Conservation (phyloP, 1,284 basidiomycete genomes). For the Malassezia equina region DNA sequence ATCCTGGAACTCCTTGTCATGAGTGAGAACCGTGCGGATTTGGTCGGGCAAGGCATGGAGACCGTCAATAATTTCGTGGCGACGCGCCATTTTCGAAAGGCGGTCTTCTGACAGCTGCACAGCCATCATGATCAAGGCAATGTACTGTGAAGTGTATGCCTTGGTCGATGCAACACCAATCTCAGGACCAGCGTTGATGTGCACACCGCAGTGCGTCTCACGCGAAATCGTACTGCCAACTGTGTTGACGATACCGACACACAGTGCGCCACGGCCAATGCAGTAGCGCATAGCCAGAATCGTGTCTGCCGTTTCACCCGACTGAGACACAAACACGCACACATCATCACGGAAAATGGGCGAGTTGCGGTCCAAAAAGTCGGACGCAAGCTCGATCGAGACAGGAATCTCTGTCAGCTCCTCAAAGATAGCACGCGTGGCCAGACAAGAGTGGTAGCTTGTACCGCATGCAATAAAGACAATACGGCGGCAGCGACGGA, state of each 20-base stretch:
- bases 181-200: conserved; percentile 98
- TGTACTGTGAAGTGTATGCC: conserved; percentile 99
- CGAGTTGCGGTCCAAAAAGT: conserved; percentile 96
- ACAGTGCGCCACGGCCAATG: conserved; percentile 87
- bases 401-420: conserved; percentile 98
- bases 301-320: conserved; percentile 96
- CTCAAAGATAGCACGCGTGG: conserved; percentile 96
- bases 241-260: conserved; percentile 89
- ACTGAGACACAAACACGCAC: conserved; percentile 92
- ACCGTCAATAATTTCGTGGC: conserved; percentile 86
- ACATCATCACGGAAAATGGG: conserved; percentile 99
- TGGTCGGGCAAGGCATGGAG: conserved; percentile 78
- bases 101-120: conserved; percentile 94
- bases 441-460: conserved; percentile 91
- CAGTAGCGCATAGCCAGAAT: conserved; percentile 94
- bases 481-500: conserved; percentile 84
- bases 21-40: conserved; percentile 76
- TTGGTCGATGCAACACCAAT: conserved; percentile 99
- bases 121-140: conserved; percentile 95
- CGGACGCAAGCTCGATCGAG: conserved; percentile 90
- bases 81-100: conserved; percentile 77
- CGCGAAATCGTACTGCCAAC: conserved; percentile 96
- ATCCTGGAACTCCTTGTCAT: conserved; percentile 69
- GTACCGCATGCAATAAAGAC: conserved; percentile 97
- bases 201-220: conserved; percentile 97